A percentile compares a stretch with the other conserved stretches of the same genome.
Conservation (phyloP, 345 rosid genomes). For the Brassica napus region Da-Ae NC_063438.1:24561001-24561500, state of each 20-base stretch:
- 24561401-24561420: constrained; percentile 4
- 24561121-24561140: constrained; percentile 1
- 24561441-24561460: constrained; percentile 25
- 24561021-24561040: too few species aligned
- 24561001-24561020: too few species aligned
- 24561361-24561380: too few species aligned
- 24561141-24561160: constrained; percentile 23
- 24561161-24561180: constrained; percentile 21
- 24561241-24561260: not conserved
- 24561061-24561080: constrained; percentile 9
- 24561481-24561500: not conserved
- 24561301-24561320: not conserved
- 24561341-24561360: not conserved
- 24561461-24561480: not conserved
- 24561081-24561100: constrained; percentile 27
- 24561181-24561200: not conserved
- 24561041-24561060: constrained; percentile 8
- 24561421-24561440: not conserved
- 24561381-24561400: not conserved
- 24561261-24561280: not conserved
- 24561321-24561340: not conserved
- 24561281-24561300: not conserved
- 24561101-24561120: not conserved
- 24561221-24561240: constrained; percentile 1
- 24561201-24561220: not conserved